Percentiles rank a stretch among this genome's conserved stretches.
phyloP scores from a whole-genome alignment of 768 basidiomycete species.

The Pleurotus eryngii region DNA sequence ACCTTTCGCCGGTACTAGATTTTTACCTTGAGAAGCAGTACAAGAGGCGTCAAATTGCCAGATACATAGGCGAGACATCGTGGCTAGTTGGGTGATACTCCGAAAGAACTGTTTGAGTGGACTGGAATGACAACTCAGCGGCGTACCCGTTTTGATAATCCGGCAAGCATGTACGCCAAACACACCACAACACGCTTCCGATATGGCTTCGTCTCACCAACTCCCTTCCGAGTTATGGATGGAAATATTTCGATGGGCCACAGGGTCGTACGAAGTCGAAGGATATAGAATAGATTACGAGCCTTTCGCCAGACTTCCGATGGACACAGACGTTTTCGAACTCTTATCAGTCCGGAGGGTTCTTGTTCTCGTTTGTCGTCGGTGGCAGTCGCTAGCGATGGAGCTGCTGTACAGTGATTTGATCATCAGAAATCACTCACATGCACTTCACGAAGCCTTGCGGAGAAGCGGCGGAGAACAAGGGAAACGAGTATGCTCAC shows the following conservation, averaged over 20 bases:
- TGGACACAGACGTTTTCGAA: constrained; percentile 20
- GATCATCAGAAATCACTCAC: constrained; percentile 20
- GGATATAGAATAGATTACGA: constrained; percentile 29
- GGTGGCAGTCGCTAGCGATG: constrained; percentile 5
- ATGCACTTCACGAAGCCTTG: constrained; percentile 30
- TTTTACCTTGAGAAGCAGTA: background rate
- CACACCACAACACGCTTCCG: constrained; percentile 13
- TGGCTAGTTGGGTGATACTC: background rate
- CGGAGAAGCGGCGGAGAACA: constrained; percentile 20
- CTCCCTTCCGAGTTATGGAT: constrained; percentile 58
- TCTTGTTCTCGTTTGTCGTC: constrained; percentile 12
- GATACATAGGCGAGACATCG: background rate
- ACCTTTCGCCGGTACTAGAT: background rate
- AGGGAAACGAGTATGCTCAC: constrained; percentile 27
- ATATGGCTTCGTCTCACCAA: background rate
- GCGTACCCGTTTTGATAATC: background rate
- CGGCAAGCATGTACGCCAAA: background rate
- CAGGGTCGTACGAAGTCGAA: constrained; percentile 21
- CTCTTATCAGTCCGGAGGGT: constrained; percentile 33
- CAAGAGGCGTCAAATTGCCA: background rate
- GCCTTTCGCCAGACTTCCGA: constrained; percentile 41
- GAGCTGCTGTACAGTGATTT: constrained; percentile 6
- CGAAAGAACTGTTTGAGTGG: background rate
- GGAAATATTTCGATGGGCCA: constrained; percentile 45
- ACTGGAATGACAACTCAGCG: background rate